These are phyloP conservation scores for Cladosporium sp. DNA, from an alignment of 2,329 filamentous ascomycete genomes.

Conservation along the genomic window DNA sequence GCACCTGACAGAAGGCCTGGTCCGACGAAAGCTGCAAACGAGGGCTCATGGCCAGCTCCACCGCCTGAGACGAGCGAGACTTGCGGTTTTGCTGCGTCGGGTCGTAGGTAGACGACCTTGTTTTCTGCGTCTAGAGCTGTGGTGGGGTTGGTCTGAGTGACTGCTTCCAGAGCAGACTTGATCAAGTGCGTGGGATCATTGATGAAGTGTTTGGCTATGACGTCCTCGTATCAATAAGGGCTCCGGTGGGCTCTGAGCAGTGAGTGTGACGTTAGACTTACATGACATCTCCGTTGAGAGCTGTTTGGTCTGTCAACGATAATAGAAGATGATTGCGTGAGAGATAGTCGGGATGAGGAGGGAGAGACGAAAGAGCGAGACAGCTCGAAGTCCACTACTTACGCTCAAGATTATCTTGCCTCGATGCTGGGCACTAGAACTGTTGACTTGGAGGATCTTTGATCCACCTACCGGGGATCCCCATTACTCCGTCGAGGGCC, in stretches of 20 bases:
- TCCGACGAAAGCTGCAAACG: constrained; percentile 80
- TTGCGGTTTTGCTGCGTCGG: constrained; percentile 45
- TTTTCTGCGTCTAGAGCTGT: constrained; percentile 70
- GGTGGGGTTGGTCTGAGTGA: constrained; percentile 79
- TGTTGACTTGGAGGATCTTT: not conserved
- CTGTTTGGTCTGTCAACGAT: not conserved
- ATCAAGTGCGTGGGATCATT: constrained; percentile 76
- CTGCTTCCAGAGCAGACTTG: constrained; percentile 64
- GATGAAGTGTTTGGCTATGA: constrained; percentile 71
- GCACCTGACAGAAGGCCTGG: constrained; percentile 71
- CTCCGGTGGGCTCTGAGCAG: not conserved
- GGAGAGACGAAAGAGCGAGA: not conserved
- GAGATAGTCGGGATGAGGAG: not conserved
- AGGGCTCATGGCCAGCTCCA: constrained; percentile 84
- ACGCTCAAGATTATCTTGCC: too few relatives aligned
- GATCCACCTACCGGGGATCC: not conserved
- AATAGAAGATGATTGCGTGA: not conserved
- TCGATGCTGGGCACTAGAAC: not conserved
- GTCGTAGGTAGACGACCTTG: constrained; percentile 77
- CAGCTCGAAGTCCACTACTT: not conserved
- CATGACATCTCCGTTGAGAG: constrained; percentile 2
- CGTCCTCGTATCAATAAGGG: not conserved
- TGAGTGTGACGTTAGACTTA: not conserved
- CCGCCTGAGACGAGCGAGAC: constrained; percentile 84
- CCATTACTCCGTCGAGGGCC: not conserved